A percentile compares a stretch with the other conserved stretches of the same genome.
These are phyloP conservation scores for Mycosarcoma mackinlayi DNA, from an alignment of 1,284 basidiomycete species.

Conservation along the genomic window DNA sequence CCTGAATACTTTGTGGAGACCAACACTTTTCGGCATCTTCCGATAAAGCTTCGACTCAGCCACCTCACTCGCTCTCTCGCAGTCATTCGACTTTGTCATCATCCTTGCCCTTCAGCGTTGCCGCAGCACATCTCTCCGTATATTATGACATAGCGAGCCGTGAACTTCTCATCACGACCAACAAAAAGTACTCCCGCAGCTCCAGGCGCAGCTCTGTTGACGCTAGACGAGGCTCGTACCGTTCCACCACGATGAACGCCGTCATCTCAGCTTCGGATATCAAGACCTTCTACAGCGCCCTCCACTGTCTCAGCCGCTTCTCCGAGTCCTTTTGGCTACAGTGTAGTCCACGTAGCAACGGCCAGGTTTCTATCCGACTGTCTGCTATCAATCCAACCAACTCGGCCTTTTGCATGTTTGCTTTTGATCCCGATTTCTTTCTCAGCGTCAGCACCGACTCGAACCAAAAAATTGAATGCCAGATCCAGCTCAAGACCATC, in stretches of 20 bases:
- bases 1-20: too few relatives aligned
- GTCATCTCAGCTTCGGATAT: conserved; percentile 45
- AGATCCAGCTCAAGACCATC: conserved; percentile 52
- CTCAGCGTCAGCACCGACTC: conserved; percentile 18
- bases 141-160: too few relatives aligned
- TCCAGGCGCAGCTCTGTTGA: too few relatives aligned
- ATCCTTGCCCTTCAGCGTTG: too few relatives aligned
- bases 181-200: too few relatives aligned
- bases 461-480: conserved; percentile 44
- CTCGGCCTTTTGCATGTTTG: conserved; percentile 61
- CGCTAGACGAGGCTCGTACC: background rate
- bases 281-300: conserved; percentile 41
- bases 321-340: conserved; percentile 50
- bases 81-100: too few relatives aligned
- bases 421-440: conserved; percentile 55
- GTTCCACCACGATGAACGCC: conserved; percentile 32
- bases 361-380: conserved; percentile 46
- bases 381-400: conserved; percentile 59
- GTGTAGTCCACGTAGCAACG: conserved; percentile 17
- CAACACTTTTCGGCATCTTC: too few relatives aligned
- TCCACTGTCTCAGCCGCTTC: conserved; percentile 39
- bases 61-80: too few relatives aligned
- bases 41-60: too few relatives aligned
- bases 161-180: background rate
- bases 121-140: too few relatives aligned